A percentile compares a stretch with the other conserved stretches of the same genome.
phyloP scores from a whole-genome alignment of 1,139 yeast genomes.

The Suhomyces bolitotheri region DNA sequence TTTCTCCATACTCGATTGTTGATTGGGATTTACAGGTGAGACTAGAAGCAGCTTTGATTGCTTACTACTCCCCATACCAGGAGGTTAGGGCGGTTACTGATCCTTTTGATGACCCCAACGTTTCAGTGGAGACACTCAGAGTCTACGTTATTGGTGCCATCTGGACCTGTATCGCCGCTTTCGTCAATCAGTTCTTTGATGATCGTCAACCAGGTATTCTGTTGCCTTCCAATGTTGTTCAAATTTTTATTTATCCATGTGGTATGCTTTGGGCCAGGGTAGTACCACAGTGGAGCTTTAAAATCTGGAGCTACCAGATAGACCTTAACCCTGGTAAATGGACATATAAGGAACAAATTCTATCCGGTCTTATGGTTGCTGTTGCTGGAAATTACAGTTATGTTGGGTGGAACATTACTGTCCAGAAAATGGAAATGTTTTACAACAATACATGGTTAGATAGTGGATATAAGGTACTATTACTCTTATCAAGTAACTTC shows the following conservation, averaged over 20 bases:
- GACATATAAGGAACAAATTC: constrained; percentile 26
- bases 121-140: constrained; percentile 56
- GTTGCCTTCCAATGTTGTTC: constrained; percentile 52
- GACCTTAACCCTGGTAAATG: constrained; percentile 29
- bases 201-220: constrained; percentile 55
- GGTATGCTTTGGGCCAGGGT: constrained; percentile 36
- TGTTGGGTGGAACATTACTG: constrained; percentile 20
- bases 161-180: constrained; percentile 58
- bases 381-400: constrained; percentile 18
- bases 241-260: constrained; percentile 58
- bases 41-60: constrained; percentile 32
- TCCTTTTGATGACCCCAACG: constrained; percentile 50
- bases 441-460: constrained; percentile 20
- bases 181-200: constrained; percentile 58
- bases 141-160: constrained; percentile 55
- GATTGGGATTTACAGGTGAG: constrained; percentile 22
- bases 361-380: constrained; percentile 21
- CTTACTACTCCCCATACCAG: constrained; percentile 61
- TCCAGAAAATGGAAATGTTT: constrained; percentile 17
- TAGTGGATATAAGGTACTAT: constrained; percentile 19
- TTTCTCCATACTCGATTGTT: constrained; percentile 4
- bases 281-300: constrained; percentile 25
- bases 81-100: constrained; percentile 62
- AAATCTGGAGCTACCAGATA: constrained; percentile 18
- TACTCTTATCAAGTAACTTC: constrained; percentile 20